Evolutionary conservation across 106 monocot genomes (phyloP).

Genomic region (Dendrobium huoshanense): DNA sequence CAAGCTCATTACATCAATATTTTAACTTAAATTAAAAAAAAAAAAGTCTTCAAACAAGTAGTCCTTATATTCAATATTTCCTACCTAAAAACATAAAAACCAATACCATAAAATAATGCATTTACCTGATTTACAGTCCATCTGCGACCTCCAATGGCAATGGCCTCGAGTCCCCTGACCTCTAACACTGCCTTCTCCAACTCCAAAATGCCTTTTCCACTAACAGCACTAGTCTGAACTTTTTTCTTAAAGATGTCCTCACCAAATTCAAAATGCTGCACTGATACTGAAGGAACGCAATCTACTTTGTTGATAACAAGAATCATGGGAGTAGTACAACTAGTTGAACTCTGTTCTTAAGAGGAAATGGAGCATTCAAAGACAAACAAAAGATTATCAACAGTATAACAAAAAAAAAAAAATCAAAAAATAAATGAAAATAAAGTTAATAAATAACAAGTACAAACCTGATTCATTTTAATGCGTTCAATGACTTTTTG

Average conservation of each 20-base stretch:
- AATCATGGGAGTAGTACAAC: constrained; percentile 44
- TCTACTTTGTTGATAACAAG: constrained; percentile 92
- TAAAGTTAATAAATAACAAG: not conserved
- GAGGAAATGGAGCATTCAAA: constrained; percentile 1
- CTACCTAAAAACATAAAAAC: not conserved
- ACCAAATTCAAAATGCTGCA: constrained; percentile 16
- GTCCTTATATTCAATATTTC: not conserved
- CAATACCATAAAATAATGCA: not conserved
- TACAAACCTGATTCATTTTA: constrained; percentile 28
- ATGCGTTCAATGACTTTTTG: constrained; percentile 56
- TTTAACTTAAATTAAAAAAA: too few species aligned
- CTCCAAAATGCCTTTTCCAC: constrained; percentile 70
- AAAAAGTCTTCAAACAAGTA: not conserved
- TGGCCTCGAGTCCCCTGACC: constrained; percentile 55
- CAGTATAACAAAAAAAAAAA: not conserved
- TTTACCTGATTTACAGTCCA: constrained; percentile 93
- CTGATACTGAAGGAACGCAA: constrained; percentile 39
- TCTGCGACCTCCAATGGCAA: constrained; percentile 48
- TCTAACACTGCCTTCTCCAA: constrained; percentile 76
- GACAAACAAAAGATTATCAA: not conserved
- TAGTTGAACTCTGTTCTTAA: constrained; percentile 32
- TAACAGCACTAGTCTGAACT: constrained; percentile 76
- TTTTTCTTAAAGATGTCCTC: constrained; percentile 32
- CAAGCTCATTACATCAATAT: too few species aligned
- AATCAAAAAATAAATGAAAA: constrained; percentile 1